Conservation (phyloP, 768 basidiomycete genomes). For the Termitomyces titanicus region DNA sequence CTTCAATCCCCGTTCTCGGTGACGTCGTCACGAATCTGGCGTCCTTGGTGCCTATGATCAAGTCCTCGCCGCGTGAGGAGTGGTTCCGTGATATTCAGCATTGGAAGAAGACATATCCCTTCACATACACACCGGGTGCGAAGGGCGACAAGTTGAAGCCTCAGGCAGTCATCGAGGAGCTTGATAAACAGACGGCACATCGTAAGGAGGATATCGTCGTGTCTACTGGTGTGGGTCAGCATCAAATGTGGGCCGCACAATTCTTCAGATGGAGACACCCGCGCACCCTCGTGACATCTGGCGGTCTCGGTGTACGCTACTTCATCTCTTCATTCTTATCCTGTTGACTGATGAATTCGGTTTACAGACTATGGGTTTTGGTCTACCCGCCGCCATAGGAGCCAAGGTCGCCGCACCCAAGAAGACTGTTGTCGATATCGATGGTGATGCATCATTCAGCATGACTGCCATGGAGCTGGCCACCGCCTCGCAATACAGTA, state of each 20-base stretch:
- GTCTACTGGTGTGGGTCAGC: conserved; percentile 95
- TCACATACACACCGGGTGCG: conserved; percentile 72
- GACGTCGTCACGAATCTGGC: conserved; percentile 86
- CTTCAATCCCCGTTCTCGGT: conserved; percentile 89
- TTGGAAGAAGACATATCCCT: conserved; percentile 91
- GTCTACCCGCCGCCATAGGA: conserved; percentile 90
- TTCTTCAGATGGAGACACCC: conserved; percentile 89
- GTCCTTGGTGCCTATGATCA: conserved; percentile 77
- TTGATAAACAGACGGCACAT: conserved; percentile 74
- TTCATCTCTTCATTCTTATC: neutral
- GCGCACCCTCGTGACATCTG: conserved; percentile 85
- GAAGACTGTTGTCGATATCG: conserved; percentile 93
- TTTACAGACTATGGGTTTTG: conserved; percentile 94
- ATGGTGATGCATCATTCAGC: conserved; percentile 97
- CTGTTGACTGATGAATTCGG: neutral
- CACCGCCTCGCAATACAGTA: conserved; percentile 86
- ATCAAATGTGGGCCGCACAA: conserved; percentile 99
- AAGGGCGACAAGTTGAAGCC: conserved; percentile 82
- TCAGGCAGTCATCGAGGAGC: conserved; percentile 93
- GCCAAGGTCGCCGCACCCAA: conserved; percentile 95
- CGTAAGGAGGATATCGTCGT: conserved; percentile 86
- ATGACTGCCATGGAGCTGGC: conserved; percentile 99
- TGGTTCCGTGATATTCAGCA: conserved; percentile 83
- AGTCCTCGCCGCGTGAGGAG: conserved; percentile 53
- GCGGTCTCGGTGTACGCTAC: conserved; percentile 83